A percentile compares a stretch with the other conserved stretches of the same genome.
Conservation (phyloP, 2,329 filamentous ascomycete species). For the Aspergillus brunneoviolaceus region DNA sequence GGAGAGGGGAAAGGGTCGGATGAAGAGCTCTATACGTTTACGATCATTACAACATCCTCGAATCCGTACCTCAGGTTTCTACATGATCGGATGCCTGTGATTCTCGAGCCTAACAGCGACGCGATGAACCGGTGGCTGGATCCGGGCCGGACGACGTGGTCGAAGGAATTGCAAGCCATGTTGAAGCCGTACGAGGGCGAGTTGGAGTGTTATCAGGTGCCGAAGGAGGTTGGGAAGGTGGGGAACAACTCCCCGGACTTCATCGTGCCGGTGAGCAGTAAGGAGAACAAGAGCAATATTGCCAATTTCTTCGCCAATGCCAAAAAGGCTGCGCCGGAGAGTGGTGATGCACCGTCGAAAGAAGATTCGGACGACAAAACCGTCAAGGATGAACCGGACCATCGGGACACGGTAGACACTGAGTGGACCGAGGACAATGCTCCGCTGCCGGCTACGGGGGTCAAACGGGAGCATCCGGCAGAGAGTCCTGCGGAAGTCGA, state of each 20-base stretch:
- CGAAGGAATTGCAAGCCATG: conserved; percentile 70
- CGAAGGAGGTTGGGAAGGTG: conserved; percentile 87
- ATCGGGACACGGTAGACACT: conserved; percentile 44
- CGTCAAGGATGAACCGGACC: conserved; percentile 16
- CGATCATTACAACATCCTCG: conserved; percentile 86
- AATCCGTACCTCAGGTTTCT: conserved; percentile 81
- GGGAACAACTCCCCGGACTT: conserved; percentile 86
- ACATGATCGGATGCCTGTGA: conserved; percentile 94
- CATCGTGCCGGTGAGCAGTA: conserved; percentile 77
- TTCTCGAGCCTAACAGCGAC: conserved; percentile 74
- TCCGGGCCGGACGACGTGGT: conserved; percentile 70
- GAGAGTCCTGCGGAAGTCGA: conserved; percentile 12
- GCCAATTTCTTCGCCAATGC: conserved; percentile 82
- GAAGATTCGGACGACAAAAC: conserved; percentile 28
- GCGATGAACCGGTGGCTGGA: conserved; percentile 76
- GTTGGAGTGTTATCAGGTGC: conserved; percentile 81
- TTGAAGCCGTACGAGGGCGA: conserved; percentile 77
- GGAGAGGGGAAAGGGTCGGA: conserved; percentile 50
- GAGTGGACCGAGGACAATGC: conserved; percentile 54
- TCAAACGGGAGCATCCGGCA: conserved; percentile 52
- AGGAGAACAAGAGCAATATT: conserved; percentile 89
- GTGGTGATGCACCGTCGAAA: conserved; percentile 11
- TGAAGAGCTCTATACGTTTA: conserved; percentile 81
- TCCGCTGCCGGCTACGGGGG: conserved; percentile 45
- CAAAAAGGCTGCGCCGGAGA: conserved; percentile 25